Conservation (phyloP, 257 asterid genomes). For the Solanum dulcamara region DNA sequence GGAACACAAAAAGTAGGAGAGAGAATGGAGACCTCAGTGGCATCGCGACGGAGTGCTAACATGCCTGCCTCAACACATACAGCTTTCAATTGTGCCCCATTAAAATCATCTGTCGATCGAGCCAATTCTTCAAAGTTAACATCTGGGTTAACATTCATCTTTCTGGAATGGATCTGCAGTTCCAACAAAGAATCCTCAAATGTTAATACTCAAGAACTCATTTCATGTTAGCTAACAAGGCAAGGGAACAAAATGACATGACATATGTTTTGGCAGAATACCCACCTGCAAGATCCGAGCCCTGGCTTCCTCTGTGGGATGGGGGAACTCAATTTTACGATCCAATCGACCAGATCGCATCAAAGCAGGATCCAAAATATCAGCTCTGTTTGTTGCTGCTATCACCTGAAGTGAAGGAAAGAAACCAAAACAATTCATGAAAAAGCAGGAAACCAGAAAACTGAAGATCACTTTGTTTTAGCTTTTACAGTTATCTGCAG, state of each 20-base stretch:
- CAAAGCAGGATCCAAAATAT: slow-evolving; percentile 89
- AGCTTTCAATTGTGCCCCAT: slow-evolving; percentile 95
- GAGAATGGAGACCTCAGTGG: slow-evolving; percentile 62
- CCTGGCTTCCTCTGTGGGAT: slow-evolving; percentile 89
- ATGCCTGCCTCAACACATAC: slow-evolving; percentile 98
- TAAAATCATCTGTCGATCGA: slow-evolving; percentile 93
- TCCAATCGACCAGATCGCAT: slow-evolving; percentile 94
- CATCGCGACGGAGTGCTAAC: slow-evolving; percentile 96
- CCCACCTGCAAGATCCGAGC: slow-evolving; percentile 71
- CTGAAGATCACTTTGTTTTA: not conserved
- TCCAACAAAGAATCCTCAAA: not conserved
- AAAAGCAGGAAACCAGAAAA: not conserved
- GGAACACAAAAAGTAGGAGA: not conserved
- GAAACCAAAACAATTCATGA: not conserved
- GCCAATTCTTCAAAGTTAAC: slow-evolving; percentile 98
- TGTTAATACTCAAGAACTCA: not conserved
- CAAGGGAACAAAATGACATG: not conserved
- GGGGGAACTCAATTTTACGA: slow-evolving; percentile 97
- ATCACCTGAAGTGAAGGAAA: slow-evolving; percentile 48
- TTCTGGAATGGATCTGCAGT: slow-evolving; percentile 82
- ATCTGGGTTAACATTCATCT: slow-evolving; percentile 94
- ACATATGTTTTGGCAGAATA: not conserved
- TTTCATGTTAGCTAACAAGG: not conserved
- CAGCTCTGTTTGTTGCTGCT: slow-evolving; percentile 96
- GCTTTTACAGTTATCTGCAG: not conserved